Conservation (phyloP, 164 flowering plant genomes). For the Umbellularia californica region DNA sequence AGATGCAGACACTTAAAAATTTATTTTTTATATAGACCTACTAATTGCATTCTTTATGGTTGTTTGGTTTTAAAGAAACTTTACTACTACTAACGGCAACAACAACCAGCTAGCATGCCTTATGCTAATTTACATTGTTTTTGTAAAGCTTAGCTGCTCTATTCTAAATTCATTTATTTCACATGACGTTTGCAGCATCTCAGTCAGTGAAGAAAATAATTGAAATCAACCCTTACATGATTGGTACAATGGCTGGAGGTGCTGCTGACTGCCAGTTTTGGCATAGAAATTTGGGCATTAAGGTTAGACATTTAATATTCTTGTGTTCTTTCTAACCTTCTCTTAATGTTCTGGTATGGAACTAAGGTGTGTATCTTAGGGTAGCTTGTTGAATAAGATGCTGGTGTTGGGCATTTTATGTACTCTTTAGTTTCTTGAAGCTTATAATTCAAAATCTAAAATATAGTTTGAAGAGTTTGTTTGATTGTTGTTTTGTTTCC, state of each 20-base stretch:
- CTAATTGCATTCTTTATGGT: too few relatives aligned
- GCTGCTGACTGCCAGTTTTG: conserved; percentile 99
- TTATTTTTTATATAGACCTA: too few relatives aligned
- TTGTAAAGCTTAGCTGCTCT: neutral
- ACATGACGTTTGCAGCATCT: conserved; percentile 48
- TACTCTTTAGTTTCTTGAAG: neutral
- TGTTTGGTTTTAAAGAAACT: neutral
- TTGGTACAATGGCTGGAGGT: conserved; percentile 99
- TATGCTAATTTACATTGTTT: neutral
- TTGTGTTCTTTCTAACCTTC: neutral
- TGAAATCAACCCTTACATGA: conserved; percentile 98
- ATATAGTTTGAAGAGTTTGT: neutral
- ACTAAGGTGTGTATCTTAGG: neutral
- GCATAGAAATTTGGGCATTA: conserved; percentile 94
- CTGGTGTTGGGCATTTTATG: neutral
- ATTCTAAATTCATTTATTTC: neutral
- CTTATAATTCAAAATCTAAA: neutral
- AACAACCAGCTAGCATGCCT: too few relatives aligned
- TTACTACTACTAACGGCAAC: too few relatives aligned
- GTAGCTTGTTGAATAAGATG: neutral
- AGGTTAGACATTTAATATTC: conserved; percentile 42
- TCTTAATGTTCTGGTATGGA: neutral
- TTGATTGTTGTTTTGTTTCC: conserved; percentile 4
- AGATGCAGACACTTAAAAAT: neutral
- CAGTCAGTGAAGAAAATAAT: conserved; percentile 98